phyloP scores from a whole-genome alignment of 2,329 filamentous ascomycete genomes.

The Microdochium bolleyi region DNA sequence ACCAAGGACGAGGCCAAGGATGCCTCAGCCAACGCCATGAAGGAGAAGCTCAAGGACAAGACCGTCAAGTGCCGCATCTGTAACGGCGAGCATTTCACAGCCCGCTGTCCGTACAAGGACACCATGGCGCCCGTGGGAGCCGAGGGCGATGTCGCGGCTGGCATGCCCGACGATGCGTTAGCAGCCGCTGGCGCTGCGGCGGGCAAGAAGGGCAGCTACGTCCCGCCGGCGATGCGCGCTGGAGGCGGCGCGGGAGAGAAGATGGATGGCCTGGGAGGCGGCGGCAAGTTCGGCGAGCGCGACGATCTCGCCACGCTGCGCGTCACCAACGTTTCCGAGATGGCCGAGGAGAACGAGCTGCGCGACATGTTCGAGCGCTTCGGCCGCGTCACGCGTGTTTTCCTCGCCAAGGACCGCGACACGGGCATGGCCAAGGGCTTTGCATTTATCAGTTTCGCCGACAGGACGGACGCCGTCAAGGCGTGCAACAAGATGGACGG shows the following conservation, averaged over 20 bases:
- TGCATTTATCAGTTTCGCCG: conserved; percentile 95
- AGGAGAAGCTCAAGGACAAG: conserved; percentile 90
- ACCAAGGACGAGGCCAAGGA: conserved; percentile 74
- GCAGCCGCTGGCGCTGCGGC: conserved; percentile 42
- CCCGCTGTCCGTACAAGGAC: conserved; percentile 98
- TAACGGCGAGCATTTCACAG: conserved; percentile 97
- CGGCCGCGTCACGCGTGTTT: conserved; percentile 92
- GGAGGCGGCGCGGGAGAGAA: conserved; percentile 62
- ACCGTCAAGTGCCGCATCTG: conserved; percentile 99
- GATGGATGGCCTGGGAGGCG: conserved; percentile 55
- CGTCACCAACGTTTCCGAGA: conserved; percentile 97
- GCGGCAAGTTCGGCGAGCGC: conserved; percentile 82
- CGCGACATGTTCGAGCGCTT: conserved; percentile 98
- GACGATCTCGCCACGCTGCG: conserved; percentile 94
- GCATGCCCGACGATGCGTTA: conserved; percentile 40
- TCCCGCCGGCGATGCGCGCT: conserved; percentile 82
- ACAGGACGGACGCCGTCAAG: conserved; percentile 80
- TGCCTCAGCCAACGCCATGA: conserved; percentile 64
- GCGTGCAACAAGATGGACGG: conserved; percentile 98
- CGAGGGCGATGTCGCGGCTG: conserved; percentile 46
- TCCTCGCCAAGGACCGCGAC: conserved; percentile 95
- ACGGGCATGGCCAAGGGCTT: conserved; percentile 96
- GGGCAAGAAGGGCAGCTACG: conserved; percentile 76
- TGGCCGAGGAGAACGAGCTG: conserved; percentile 92
- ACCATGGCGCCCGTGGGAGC: conserved; percentile 88